Evolutionary conservation across 1,284 basidiomycete species (phyloP).

Genomic region (Ganoderma leucocontextum): DNA sequence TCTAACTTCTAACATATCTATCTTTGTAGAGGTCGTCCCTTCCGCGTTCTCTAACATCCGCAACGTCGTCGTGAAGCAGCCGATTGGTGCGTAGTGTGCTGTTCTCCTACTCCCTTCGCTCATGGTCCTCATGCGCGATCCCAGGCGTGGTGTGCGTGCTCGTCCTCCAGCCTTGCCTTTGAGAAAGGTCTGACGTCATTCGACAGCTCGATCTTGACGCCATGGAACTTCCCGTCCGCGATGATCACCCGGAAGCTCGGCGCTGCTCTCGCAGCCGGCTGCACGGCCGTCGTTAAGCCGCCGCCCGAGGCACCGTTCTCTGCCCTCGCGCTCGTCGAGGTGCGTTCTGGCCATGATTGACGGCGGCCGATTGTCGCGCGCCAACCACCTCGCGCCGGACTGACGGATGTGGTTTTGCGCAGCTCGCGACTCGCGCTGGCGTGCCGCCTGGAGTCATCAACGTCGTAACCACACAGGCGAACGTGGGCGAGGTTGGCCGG

Average conservation of each 20-base stretch:
- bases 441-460: conserved; percentile 97
- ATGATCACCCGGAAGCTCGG: conserved; percentile 93
- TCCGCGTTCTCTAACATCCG: conserved; percentile 76
- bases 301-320: conserved; percentile 97
- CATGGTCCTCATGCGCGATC: neutral
- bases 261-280: conserved; percentile 93
- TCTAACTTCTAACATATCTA: neutral
- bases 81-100: conserved; percentile 68
- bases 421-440: conserved; percentile 89
- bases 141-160: conserved; percentile 66
- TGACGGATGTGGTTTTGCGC: neutral
- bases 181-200: conserved; percentile 4
- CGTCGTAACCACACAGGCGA: conserved; percentile 87
- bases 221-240: conserved; percentile 95
- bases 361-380: neutral
- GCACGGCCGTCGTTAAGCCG: conserved; percentile 95
- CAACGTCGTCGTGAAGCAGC: conserved; percentile 95
- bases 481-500: conserved; percentile 84
- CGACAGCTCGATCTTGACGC: conserved; percentile 76
- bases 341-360: conserved; percentile 36
- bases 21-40: conserved; percentile 80
- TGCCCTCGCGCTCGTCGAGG: conserved; percentile 87
- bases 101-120: conserved; percentile 7
- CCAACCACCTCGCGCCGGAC: neutral
- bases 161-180: neutral